A percentile compares a stretch with the other conserved stretches of the same genome.
phyloP scores from a whole-genome alignment of 306 rosid species.

The Crataegus laevigata region DNA sequence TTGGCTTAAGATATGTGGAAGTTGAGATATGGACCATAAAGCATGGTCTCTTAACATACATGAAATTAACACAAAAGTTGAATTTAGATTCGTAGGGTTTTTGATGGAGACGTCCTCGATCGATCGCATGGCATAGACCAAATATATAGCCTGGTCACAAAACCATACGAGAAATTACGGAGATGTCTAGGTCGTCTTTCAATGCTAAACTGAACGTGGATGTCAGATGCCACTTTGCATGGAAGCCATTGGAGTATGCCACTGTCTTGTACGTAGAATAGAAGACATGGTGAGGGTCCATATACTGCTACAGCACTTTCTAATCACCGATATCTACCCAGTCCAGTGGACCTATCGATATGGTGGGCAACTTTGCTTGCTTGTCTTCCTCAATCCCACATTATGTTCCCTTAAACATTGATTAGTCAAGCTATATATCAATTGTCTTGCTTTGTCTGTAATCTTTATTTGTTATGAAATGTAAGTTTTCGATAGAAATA shows the following conservation, averaged over 20 bases:
- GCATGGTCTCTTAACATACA: slow-evolving; percentile 20
- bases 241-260: slow-evolving; percentile 21
- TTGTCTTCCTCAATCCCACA: slow-evolving; percentile 36
- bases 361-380: slow-evolving; percentile 28
- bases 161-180: slow-evolving; percentile 30
- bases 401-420: slow-evolving; percentile 17
- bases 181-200: slow-evolving; percentile 33
- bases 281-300: slow-evolving; percentile 49
- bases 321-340: background rate
- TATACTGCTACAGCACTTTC: slow-evolving; percentile 12
- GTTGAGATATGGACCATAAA: slow-evolving; percentile 21
- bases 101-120: background rate
- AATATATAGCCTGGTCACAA: slow-evolving; percentile 24
- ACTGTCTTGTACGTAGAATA: slow-evolving; percentile 21
- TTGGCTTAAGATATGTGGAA: slow-evolving; percentile 14
- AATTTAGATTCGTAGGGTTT: slow-evolving; percentile 22
- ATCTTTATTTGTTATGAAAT: background rate
- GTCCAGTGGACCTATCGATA: background rate
- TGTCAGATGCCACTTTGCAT: slow-evolving; percentile 27
- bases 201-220: slow-evolving; percentile 30
- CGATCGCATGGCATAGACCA: slow-evolving; percentile 24
- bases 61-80: slow-evolving; percentile 9
- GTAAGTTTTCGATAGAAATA: slow-evolving; percentile 18
- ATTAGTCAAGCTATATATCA: slow-evolving; percentile 14
- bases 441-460: slow-evolving; percentile 2